Evolutionary conservation across 345 rosid genomes (phyloP).

Genomic region (Eutrema yunnanense): DNA sequence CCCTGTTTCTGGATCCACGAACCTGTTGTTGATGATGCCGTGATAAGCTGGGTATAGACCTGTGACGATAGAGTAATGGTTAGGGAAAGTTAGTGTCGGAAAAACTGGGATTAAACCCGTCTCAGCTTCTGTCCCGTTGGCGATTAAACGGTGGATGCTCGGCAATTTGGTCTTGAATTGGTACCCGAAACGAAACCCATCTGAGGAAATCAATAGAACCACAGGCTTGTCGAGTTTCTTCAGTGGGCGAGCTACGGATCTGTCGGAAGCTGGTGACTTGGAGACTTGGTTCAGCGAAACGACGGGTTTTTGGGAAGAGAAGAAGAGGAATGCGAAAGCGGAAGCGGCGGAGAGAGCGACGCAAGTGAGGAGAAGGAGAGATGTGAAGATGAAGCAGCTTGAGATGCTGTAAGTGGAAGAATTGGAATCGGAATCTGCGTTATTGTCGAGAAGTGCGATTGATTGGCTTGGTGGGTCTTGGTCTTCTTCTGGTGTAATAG

Average conservation of each 20-base stretch:
- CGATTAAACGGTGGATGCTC: slow-evolving; percentile 62
- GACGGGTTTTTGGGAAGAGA: slow-evolving; percentile 28
- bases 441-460: slow-evolving; percentile 53
- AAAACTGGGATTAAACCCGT: slow-evolving; percentile 82
- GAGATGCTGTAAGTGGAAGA: slow-evolving; percentile 19
- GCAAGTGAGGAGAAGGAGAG: slow-evolving; percentile 53
- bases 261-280: slow-evolving; percentile 16
- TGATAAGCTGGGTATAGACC: slow-evolving; percentile 90
- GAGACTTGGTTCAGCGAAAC: slow-evolving; percentile 6
- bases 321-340: slow-evolving; percentile 67
- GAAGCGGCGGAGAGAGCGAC: slow-evolving; percentile 65
- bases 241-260: slow-evolving; percentile 46
- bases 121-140: slow-evolving; percentile 84
- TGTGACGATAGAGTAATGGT: slow-evolving; percentile 90
- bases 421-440: slow-evolving; percentile 29
- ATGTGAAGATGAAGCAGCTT: slow-evolving; percentile 41
- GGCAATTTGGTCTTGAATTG: slow-evolving; percentile 75
- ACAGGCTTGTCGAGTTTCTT: slow-evolving; percentile 59
- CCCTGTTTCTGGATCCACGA: slow-evolving; percentile 58
- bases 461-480: slow-evolving; percentile 42
- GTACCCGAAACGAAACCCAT: slow-evolving; percentile 95
- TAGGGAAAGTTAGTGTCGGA: slow-evolving; percentile 86
- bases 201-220: slow-evolving; percentile 75
- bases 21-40: slow-evolving; percentile 71
- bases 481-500: slow-evolving; percentile 34